Percentiles rank a stretch among this genome's conserved stretches.
phyloP scores from a whole-genome alignment of 2,329 filamentous ascomycete genomes.

The Emergomyces africanus region DNA sequence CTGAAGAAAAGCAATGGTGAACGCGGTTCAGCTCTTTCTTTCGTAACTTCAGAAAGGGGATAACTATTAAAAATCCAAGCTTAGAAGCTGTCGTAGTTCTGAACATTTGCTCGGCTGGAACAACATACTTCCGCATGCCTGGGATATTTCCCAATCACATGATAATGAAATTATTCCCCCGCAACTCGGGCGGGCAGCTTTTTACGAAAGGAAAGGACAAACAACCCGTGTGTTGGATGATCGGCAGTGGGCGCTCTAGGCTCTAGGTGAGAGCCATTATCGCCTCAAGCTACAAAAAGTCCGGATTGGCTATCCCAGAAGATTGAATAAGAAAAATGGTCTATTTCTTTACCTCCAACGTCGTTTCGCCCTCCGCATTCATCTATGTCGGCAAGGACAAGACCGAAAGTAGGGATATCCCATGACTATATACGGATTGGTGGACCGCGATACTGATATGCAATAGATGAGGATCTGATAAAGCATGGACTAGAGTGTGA shows the following conservation, averaged over 20 bases:
- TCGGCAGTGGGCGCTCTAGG: neutral
- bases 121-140: neutral
- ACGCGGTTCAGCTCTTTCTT: neutral
- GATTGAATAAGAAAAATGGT: conserved; percentile 52
- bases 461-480: conserved; percentile 85
- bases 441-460: conserved; percentile 1
- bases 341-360: conserved; percentile 85
- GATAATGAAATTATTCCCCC: neutral
- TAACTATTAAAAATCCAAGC: no score
- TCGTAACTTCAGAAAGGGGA: no score
- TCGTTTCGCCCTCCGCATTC: conserved; percentile 67
- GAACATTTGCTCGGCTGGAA: neutral
- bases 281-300: neutral
- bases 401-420: conserved; percentile 65
- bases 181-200: neutral
- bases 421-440: conserved; percentile 2
- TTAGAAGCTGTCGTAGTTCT: no score
- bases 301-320: neutral
- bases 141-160: neutral
- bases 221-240: neutral
- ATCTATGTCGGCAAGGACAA: conserved; percentile 99
- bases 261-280: neutral
- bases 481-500: conserved; percentile 90
- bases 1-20: no score
- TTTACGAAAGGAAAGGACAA: neutral